phyloP scores from a whole-genome alignment of 2,329 filamentous ascomycete species.

The Aquanectria penicillioides region DNA sequence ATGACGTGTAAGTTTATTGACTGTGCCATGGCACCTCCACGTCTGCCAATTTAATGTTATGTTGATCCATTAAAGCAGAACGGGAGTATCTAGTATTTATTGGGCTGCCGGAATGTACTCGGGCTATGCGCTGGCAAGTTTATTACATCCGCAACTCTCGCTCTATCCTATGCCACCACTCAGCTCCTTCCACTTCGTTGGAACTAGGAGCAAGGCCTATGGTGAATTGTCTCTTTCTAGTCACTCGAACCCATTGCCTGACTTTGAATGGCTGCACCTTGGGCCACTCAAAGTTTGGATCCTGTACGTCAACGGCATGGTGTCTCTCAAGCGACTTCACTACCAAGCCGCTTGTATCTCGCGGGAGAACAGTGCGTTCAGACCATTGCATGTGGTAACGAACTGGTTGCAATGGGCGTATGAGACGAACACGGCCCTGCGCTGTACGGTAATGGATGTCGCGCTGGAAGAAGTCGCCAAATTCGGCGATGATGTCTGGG shows the following conservation, averaged over 20 bases:
- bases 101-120: too few species aligned
- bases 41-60: too few species aligned
- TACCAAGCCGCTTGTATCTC: conserved; percentile 26
- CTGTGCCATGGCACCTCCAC: too few species aligned
- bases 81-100: too few species aligned
- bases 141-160: conserved; percentile 44
- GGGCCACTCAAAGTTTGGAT: conserved; percentile 41
- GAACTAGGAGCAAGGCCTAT: conserved; percentile 36
- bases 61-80: too few species aligned
- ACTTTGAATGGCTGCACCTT: conserved; percentile 32
- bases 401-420: too few species aligned
- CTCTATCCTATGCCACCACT: conserved; percentile 45
- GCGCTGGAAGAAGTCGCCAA: conserved; percentile 46
- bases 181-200: conserved; percentile 19
- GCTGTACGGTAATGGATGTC: conserved; percentile 46
- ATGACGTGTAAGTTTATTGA: too few species aligned
- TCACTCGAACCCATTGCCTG: conserved; percentile 38
- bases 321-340: conserved; percentile 22
- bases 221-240: conserved; percentile 29
- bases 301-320: conserved; percentile 20
- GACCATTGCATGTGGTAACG: conserved; percentile 34
- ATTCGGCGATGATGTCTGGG: conserved; percentile 47
- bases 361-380: too few species aligned
- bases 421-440: conserved; percentile 45
- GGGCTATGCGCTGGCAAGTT: background rate